Evolutionary conservation across 2,329 filamentous ascomycete species (phyloP), one percentile per base, ranked within the genome.

Genomic region (Fusarium setosum): DNA sequence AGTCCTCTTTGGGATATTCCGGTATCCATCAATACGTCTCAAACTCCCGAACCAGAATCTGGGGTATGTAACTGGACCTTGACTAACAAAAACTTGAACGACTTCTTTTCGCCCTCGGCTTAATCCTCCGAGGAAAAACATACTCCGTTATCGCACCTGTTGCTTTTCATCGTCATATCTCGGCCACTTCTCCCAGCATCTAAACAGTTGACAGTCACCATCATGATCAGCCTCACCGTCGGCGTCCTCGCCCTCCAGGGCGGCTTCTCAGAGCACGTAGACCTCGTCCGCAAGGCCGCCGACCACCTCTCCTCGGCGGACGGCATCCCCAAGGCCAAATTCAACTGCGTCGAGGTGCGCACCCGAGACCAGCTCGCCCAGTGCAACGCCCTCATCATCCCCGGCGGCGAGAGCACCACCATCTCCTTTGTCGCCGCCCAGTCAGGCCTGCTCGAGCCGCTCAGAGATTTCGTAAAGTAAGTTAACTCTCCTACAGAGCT

Each of bases 341-440:
- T 92, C 80, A 74, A 77, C 23, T 92, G 96, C 74, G 83, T 91
- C 65, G 90, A 97, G 77, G 93, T 98, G 44, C 90, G 95, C 59
- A 97, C 90, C 7, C 81, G 87, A 3, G 80, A 83, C 7, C 86
- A 97, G 72, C 85, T 99, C 29, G 81, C 84, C 5, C 77, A 76
- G 69, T 98, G 94, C 79, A 88, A 95, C 77, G 95, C 89, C 23
- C 85, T 99, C 40, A 88, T 99, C 74, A 88, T 99, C 44, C 96
- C 96, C 4, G 96, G 96, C 51, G 96, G 96, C 63, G 96, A 99
- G 79, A 97, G 93, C 79, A 98, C 96, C 2, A 91, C 95, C 4
- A 96, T 99, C 69, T 93, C 93, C 11, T 86, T 97, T 26, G 92
- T 97, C 15, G 96, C 96, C 4, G 88, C 89, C 20, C 87, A 94